phyloP scores from a whole-genome alignment of 192 early-diverging fungal genomes.

The Pilobolus umbonatus region DNA sequence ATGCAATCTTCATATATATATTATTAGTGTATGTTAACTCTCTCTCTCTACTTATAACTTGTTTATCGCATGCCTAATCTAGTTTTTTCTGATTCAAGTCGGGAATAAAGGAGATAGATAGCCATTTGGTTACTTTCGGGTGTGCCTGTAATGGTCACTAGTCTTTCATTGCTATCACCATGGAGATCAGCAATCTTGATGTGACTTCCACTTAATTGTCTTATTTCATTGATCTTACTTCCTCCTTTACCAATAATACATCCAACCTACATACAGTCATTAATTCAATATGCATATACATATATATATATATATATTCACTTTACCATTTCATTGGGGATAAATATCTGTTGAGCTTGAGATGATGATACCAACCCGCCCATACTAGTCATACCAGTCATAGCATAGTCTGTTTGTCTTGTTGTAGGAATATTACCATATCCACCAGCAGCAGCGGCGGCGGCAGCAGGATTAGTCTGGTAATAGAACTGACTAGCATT shows the following conservation, averaged over 20 bases:
- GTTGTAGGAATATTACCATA: neutral
- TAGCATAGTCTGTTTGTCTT: constrained; percentile 13
- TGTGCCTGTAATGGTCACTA: constrained; percentile 88
- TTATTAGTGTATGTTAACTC: too few species aligned
- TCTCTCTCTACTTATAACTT: too few species aligned
- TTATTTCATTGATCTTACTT: constrained; percentile 75
- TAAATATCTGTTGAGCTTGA: constrained; percentile 57
- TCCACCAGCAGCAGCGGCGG: neutral
- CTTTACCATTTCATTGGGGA: constrained; percentile 53
- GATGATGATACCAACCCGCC: constrained; percentile 2
- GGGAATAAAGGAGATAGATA: constrained; percentile 82
- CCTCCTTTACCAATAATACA: constrained; percentile 95
- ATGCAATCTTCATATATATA: too few species aligned
- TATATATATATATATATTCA: neutral
- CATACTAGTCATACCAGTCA: constrained; percentile 19
- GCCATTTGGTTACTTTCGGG: constrained; percentile 90
- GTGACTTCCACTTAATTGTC: constrained; percentile 71
- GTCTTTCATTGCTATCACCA: constrained; percentile 64
- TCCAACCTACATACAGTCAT: constrained; percentile 51
- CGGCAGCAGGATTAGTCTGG: constrained; percentile 4
- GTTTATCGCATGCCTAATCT: constrained; percentile 17
- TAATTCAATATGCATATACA: neutral
- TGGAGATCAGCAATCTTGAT: constrained; percentile 85
- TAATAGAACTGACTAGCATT: constrained; percentile 19
- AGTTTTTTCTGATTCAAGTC: constrained; percentile 78